Evolutionary conservation across 176 grass and related monocot genomes (phyloP), one percentile per base, ranked within the genome.

Genomic region (Oryza meridionalis): DNA sequence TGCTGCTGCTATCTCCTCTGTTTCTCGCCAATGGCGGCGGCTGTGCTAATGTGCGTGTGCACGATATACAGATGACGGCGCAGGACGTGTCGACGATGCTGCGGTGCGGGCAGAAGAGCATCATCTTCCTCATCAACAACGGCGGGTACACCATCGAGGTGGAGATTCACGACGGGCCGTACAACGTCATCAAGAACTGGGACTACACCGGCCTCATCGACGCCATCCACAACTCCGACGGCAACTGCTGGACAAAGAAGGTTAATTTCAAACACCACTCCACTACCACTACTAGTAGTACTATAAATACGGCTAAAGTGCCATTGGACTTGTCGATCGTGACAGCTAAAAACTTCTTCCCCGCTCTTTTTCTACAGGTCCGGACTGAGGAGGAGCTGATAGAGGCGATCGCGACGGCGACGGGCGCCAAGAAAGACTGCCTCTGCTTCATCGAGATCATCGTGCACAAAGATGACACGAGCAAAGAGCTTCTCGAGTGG

Each of bases 151-250:
- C 90, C 40, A 92, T 92, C 44, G 86, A 92, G 87, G 90, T 92
- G 66, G 86, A 92, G 86, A 92, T 92, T 73, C 90, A 92, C 64
- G 90, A 92, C 51, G 90, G 90, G 0, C 90, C 90, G 4, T 93
- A 93, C 87, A 93, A 93, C 76, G 88, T 93, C 42, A 93, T 93
- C 88, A 93, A 93, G 81, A 92, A 92, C 37, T 92, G 90, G 90
- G 84, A 92, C 81, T 92, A 92, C 72, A 92, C 83, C 49, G 90
- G 79, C 43, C 24, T 93, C 37, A 22, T 93, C 37, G 81, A 93
- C 19, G 91, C 91, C 65, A 93, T 93, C 66, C 82, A 88, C 73
- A 90, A 93, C 75, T 69, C 76, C 3, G 84, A 90, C 29, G 91
- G 81, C 51, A 82, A 38, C 67, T 92, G 90, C 84, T 92, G 90